phyloP scores from a whole-genome alignment of 495 filamentous ascomycete genomes.

The Poronia punctata region DNA sequence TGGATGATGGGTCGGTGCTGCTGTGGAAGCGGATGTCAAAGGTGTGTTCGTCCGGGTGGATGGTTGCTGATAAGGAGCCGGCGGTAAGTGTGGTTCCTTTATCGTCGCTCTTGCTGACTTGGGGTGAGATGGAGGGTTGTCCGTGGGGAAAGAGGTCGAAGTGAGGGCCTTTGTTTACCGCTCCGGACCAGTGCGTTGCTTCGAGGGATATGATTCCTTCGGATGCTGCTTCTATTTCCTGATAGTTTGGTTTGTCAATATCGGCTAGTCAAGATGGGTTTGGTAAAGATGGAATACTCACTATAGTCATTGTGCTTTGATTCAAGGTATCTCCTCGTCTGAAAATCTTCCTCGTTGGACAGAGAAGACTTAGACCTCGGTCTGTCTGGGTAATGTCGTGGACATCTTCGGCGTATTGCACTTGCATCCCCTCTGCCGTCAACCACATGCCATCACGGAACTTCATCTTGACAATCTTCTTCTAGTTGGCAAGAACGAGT shows the following conservation, averaged over 20 bases:
- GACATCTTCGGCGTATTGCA: constrained; percentile 50
- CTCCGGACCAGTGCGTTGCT: constrained; percentile 57
- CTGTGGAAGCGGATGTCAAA: constrained; percentile 52
- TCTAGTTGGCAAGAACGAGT: too few relatives aligned
- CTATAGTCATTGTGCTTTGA: constrained; percentile 40
- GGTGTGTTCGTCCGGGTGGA: constrained; percentile 46
- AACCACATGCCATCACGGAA: constrained; percentile 50
- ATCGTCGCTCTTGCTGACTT: constrained; percentile 40
- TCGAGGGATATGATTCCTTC: constrained; percentile 58
- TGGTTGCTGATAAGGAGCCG: constrained; percentile 46
- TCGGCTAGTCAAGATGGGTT: constrained; percentile 18
- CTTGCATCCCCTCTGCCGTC: constrained; percentile 38
- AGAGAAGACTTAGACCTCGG: constrained; percentile 39
- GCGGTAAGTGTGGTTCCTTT: constrained; percentile 48
- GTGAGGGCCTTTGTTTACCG: constrained; percentile 52
- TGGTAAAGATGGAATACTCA: constrained; percentile 14
- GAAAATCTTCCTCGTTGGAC: constrained; percentile 40
- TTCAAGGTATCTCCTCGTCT: constrained; percentile 53
- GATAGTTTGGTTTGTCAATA: constrained; percentile 25
- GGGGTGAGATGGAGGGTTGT: constrained; percentile 36
- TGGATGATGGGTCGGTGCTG: constrained; percentile 34
- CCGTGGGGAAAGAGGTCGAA: constrained; percentile 54
- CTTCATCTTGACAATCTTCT: constrained; percentile 40
- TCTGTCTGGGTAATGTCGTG: constrained; percentile 36
- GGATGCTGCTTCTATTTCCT: constrained; percentile 48